Base-by-base conservation (phyloP, 768 basidiomycete species). In the Trametes elegans region DNA sequence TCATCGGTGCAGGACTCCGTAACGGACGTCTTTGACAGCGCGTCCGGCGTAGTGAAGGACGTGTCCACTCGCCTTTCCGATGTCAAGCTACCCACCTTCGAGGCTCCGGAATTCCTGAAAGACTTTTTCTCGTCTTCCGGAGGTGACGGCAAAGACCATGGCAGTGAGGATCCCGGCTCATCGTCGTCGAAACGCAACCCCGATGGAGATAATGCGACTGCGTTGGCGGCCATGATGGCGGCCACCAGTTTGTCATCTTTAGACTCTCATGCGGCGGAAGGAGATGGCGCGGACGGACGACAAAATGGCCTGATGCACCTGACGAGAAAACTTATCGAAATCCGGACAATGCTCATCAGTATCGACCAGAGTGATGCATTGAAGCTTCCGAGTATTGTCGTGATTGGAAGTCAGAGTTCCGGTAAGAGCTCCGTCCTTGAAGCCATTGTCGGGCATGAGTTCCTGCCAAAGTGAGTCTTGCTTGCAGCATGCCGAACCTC, bases 371-470 rank as follows among this genome's bases (percentile, higher is more conserved):
- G 88, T 60, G 96, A 98, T 61, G 83, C 87, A 7, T 79, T 99
- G 62, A 98, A 94, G 64, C 75, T 99, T 18, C 97, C 97, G 1
- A 96, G 93, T 64, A 98, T 99, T 58, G 97, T 98, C 38, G 97
- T 98, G 42, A 90, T 99, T 59, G 97, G 97, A 10, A 96, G 93
- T 69, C 97, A 99, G 74, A 97, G 94, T 70, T 95, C 93, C 2
- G 97, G 97, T 10, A 99, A 99, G 77, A 98, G 94, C 64, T 95
- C 93, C 24, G 97, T 99, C 0, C 73, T 99, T 57, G 97, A 99
- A 71, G 88, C 97, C 5, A 90, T 99, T 57, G 97, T 99, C 26
- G 97, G 97, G 0, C 93, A 97, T 55, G 93, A 98, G 70, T 99
- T 99, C 68, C 75, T 99, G 31, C 97, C 97, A 21, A 99, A 99